These are phyloP conservation scores for Wallacemonas rigidus DNA, from an alignment of 208 protist genomes.

Conservation along the genomic window DNA sequence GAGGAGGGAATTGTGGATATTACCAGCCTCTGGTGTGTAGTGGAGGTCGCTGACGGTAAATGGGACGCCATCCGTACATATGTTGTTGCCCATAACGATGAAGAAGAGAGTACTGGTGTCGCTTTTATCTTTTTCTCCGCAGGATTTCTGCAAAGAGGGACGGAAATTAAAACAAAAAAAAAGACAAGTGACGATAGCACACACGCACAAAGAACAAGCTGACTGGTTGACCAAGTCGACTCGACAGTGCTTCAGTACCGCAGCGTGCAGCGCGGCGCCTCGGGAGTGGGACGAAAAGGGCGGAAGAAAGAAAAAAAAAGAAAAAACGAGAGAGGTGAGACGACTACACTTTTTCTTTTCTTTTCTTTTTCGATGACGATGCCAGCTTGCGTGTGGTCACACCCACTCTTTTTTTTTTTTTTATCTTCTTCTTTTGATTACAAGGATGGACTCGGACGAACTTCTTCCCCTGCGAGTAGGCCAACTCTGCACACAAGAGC, in stretches of 20 bases:
- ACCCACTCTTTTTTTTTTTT: constrained; percentile 10
- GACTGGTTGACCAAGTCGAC: neutral
- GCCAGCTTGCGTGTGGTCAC: neutral
- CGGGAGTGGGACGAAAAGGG: neutral
- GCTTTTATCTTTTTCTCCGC: neutral
- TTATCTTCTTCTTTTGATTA: neutral
- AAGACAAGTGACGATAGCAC: neutral
- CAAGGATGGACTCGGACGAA: too few species aligned
- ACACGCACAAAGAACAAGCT: neutral
- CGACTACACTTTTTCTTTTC: too few species aligned
- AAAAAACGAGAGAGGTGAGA: neutral
- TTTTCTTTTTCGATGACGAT: neutral
- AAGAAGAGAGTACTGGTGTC: neutral
- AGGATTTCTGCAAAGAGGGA: neutral
- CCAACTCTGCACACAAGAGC: too few species aligned
- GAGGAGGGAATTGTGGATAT: neutral
- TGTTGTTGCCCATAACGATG: constrained; percentile 55
- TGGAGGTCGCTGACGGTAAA: constrained; percentile 54
- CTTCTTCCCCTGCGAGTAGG: too few species aligned
- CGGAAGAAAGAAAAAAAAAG: neutral
- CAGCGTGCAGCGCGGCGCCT: too few species aligned
- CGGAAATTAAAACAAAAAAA: constrained; percentile 19
- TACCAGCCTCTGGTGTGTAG: constrained; percentile 10
- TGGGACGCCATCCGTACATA: constrained; percentile 50
- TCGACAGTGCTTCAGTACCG: neutral